Base-by-base conservation (phyloP, 2,329 filamentous ascomycete species). In the Immersiporthe knoxdaviesiana region DNA sequence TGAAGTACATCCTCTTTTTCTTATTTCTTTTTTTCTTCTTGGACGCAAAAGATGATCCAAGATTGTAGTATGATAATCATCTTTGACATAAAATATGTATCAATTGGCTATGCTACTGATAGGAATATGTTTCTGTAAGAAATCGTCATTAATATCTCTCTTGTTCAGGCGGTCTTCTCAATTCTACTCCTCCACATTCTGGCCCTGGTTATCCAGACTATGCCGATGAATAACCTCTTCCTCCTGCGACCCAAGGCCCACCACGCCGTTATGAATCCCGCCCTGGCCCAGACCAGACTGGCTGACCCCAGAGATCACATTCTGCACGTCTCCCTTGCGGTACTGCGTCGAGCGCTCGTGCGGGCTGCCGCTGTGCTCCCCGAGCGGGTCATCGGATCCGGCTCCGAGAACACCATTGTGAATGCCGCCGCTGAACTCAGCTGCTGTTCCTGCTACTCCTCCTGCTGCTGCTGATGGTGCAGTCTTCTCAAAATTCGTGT, bases 211-310 rank as follows among this genome's bases (percentile, higher is more conserved):
- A 2, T 54, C 44, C 32, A n/a, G 24, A 41, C 47, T 64, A 37
- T 37, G 41, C 18, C 47, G 41, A 32, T 32, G 44, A 21, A 37
- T 30, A 4, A 21, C 44, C 30, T 64, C 62, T 14, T 64, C 47
- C 14, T 64, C 62, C n/a, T 37, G 27, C n/a, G 62, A 64, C 14
- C 62, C 62, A 39, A 44, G 62, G 1, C 62, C 62, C 30, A 64
- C 47, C 12, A 64, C 62, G 27, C 62, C 62, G 16, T 64, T 64
- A n/a, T 64, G 62, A 35, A 64, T n/a, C 16, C 62, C 62, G 2
- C 62, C 62, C 62, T 64, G 44, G 10, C 62, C 62, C 35, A 64
- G 44, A 18, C 62, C 62, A 54, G 62, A 64, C 18, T 64, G 27
- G 32, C 62, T 64, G 18, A 64, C 62, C 8, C 62, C 62, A 14